phyloP scores from a whole-genome alignment of 2,329 filamentous ascomycete species.

The Aspergillus niger region DNA sequence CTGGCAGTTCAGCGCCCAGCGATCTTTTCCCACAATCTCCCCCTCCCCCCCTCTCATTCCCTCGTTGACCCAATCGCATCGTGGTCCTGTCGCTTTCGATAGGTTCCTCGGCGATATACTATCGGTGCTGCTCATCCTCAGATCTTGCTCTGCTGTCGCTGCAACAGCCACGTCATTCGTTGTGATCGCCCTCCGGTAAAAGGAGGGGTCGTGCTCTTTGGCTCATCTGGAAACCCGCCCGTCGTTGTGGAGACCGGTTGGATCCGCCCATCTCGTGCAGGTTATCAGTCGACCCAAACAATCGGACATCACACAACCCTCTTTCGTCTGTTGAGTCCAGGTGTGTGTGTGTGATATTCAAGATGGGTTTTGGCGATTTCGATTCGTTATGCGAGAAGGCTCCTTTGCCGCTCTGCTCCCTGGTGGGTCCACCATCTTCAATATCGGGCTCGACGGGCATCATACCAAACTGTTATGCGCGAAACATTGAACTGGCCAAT shows the following conservation, averaged over 20 bases:
- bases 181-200: neutral
- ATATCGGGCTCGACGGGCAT: slow-evolving; percentile 75
- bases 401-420: slow-evolving; percentile 81
- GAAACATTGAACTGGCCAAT: slow-evolving; percentile 94
- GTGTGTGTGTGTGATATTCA: no score
- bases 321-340: neutral
- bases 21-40: slow-evolving; percentile 9
- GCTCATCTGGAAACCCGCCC: slow-evolving; percentile 25
- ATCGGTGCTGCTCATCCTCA: neutral
- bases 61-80: neutral
- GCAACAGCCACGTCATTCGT: slow-evolving; percentile 2
- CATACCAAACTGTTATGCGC: slow-evolving; percentile 86
- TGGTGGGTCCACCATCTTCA: slow-evolving; percentile 67
- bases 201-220: slow-evolving; percentile 13
- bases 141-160: neutral
- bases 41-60: neutral
- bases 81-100: neutral
- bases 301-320: slow-evolving; percentile 14
- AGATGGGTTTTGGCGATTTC: slow-evolving; percentile 86
- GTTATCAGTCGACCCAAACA: slow-evolving; percentile 25
- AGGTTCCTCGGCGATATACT: neutral
- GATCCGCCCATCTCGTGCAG: slow-evolving; percentile 24
- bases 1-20: slow-evolving; percentile 12
- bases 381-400: slow-evolving; percentile 80
- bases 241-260: slow-evolving; percentile 37